A percentile compares a stretch with the other conserved stretches of the same genome.
Evolutionary conservation across 192 early-diverging fungal species (phyloP).

Genomic region (Endogone sp.): DNA sequence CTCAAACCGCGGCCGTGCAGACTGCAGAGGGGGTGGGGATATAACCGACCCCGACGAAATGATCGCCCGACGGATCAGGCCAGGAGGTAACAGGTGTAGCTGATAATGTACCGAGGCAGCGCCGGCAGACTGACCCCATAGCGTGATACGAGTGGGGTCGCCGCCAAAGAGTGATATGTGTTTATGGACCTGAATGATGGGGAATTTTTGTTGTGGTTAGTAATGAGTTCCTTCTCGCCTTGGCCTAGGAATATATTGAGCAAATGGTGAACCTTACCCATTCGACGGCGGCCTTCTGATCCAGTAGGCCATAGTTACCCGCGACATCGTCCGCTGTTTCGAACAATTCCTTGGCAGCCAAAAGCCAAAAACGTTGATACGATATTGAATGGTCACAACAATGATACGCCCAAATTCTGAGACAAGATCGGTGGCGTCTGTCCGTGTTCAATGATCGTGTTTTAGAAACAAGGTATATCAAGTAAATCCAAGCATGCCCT

Average conservation of each 20-base stretch:
- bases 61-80: too few species aligned
- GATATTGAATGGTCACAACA: conserved; percentile 30
- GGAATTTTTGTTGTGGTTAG: too few species aligned
- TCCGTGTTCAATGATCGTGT: too few species aligned
- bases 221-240: too few species aligned
- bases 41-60: too few species aligned
- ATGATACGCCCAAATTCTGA: conserved; percentile 17
- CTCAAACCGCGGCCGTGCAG: too few species aligned
- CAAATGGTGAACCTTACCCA: conserved; percentile 45
- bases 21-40: too few species aligned
- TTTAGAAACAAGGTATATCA: too few species aligned
- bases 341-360: conserved; percentile 18
- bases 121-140: conserved; percentile 51
- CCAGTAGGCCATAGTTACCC: conserved; percentile 46
- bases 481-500: too few species aligned
- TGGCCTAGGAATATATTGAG: too few species aligned
- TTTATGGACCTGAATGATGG: conserved; percentile 36
- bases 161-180: conserved; percentile 54
- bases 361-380: conserved; percentile 33
- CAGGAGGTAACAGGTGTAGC: conserved; percentile 6
- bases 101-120: conserved; percentile 36
- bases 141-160: conserved; percentile 43
- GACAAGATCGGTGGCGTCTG: too few species aligned
- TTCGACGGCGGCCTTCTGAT: conserved; percentile 46
- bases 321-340: background rate